Percentiles rank a stretch among this genome's conserved stretches.
These are phyloP conservation scores for Combretum micranthum DNA, from an alignment of 345 rosid genomes.

Conservation along the genomic window DNA sequence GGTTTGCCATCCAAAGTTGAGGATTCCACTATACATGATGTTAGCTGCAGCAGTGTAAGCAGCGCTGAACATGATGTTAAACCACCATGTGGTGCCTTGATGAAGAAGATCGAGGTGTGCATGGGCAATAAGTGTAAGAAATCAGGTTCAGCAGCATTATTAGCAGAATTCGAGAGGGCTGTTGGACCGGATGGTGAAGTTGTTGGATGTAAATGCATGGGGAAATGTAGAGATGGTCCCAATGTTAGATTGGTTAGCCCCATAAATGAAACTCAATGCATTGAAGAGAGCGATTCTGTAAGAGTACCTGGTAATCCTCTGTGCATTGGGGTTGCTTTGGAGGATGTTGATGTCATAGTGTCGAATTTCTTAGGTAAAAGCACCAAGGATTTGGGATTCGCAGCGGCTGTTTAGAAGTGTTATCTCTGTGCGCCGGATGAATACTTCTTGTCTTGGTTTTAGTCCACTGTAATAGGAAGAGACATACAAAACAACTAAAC, in stretches of 20 bases:
- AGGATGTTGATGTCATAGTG: conserved; percentile 50
- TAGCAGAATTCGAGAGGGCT: conserved; percentile 49
- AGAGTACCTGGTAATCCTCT: conserved; percentile 38
- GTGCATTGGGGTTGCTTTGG: conserved; percentile 57
- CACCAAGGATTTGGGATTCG: conserved; percentile 11
- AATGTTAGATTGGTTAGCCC: conserved; percentile 38
- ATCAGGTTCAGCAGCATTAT: conserved; percentile 44
- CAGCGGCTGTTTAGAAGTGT: background rate
- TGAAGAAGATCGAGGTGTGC: conserved; percentile 55
- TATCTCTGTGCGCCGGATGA: background rate
- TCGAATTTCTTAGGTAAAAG: conserved; percentile 31
- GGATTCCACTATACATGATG: no score
- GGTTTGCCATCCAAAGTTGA: background rate
- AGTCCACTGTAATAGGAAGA: no score
- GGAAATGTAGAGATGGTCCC: conserved; percentile 71
- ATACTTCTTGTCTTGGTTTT: no score
- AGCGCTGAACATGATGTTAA: no score
- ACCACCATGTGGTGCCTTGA: background rate
- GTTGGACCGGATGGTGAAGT: conserved; percentile 39
- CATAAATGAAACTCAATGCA: conserved; percentile 1
- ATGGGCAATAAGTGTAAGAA: conserved; percentile 76
- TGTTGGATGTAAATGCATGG: conserved; percentile 72
- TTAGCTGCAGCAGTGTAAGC: background rate
- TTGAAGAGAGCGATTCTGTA: conserved; percentile 17
- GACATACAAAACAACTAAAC: no score